Evolutionary conservation across 2,329 filamentous ascomycete species (phyloP).

Genomic region (Akanthomyces lecanii): DNA sequence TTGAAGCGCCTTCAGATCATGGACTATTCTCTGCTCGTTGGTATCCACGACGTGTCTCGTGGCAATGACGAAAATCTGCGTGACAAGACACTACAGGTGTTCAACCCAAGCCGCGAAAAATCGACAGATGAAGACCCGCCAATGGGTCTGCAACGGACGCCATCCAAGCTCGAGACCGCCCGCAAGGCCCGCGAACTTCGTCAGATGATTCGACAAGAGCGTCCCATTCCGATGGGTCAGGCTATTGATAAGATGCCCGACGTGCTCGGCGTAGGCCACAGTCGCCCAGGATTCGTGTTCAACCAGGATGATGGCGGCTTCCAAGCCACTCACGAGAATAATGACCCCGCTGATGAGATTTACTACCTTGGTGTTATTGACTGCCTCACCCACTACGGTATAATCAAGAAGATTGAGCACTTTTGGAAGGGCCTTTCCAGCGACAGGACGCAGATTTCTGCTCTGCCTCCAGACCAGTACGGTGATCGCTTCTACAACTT

Average conservation of each 20-base stretch:
- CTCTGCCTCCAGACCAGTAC: slow-evolving; percentile 84
- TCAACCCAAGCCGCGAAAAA: slow-evolving; percentile 77
- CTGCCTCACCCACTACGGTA: slow-evolving; percentile 92
- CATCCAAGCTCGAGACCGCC: slow-evolving; percentile 87
- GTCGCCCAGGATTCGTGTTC: slow-evolving; percentile 71
- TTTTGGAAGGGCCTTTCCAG: slow-evolving; percentile 92
- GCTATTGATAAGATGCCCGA: slow-evolving; percentile 84
- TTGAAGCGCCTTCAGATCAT: slow-evolving; percentile 90
- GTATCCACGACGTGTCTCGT: slow-evolving; percentile 83
- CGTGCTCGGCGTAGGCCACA: slow-evolving; percentile 71
- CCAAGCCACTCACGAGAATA: slow-evolving; percentile 86
- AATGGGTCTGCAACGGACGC: slow-evolving; percentile 74
- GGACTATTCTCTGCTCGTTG: slow-evolving; percentile 95
- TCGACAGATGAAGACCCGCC: slow-evolving; percentile 54
- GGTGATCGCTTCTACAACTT: slow-evolving; percentile 93
- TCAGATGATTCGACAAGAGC: slow-evolving; percentile 87
- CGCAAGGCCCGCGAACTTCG: slow-evolving; percentile 87
- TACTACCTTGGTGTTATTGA: slow-evolving; percentile 99
- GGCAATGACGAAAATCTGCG: slow-evolving; percentile 94
- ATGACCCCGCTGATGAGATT: slow-evolving; percentile 79
- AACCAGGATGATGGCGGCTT: slow-evolving; percentile 94
- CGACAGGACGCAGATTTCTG: slow-evolving; percentile 84
- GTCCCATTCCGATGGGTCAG: slow-evolving; percentile 87
- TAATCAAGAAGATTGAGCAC: slow-evolving; percentile 91
- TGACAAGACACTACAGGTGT: slow-evolving; percentile 86